Conservation (phyloP, 345 rosid genomes). For the Brassica cretica region DNA sequence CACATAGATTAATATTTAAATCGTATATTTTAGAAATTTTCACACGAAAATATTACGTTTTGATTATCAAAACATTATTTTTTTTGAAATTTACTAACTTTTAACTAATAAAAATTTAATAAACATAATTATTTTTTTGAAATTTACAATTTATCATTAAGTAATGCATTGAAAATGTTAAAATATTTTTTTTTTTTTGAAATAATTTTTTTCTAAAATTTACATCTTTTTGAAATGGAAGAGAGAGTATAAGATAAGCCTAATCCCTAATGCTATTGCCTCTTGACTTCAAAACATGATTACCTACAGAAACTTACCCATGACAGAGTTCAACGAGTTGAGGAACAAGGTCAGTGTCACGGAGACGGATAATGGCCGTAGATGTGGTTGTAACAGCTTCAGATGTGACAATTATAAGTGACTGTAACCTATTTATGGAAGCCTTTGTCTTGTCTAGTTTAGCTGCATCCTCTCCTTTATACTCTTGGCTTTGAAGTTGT, state of each 20-base stretch:
- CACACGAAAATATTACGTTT: no score
- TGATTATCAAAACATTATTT: no score
- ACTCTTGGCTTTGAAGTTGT: slow-evolving; percentile 84
- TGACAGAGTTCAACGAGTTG: slow-evolving; percentile 87
- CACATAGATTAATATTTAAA: background rate
- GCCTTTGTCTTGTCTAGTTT: slow-evolving; percentile 89
- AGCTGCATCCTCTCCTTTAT: slow-evolving; percentile 76
- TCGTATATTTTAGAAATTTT: no score
- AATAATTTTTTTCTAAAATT: no score
- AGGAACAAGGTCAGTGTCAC: slow-evolving; percentile 88
- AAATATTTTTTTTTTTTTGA: no score
- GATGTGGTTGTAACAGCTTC: slow-evolving; percentile 92
- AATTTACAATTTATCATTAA: no score
- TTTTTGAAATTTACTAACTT: background rate
- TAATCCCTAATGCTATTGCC: background rate
- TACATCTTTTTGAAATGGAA: background rate
- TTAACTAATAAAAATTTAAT: no score
- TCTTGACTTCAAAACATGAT: background rate
- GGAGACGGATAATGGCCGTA: slow-evolving; percentile 69
- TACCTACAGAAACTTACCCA: slow-evolving; percentile 51
- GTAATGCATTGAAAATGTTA: no score
- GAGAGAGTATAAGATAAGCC: background rate
- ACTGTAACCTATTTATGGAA: slow-evolving; percentile 66
- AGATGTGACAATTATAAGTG: slow-evolving; percentile 75
- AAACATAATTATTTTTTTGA: no score